Evolutionary conservation across 2,329 filamentous ascomycete genomes (phyloP).

Genomic region (Coniochaeta ligniaria): DNA sequence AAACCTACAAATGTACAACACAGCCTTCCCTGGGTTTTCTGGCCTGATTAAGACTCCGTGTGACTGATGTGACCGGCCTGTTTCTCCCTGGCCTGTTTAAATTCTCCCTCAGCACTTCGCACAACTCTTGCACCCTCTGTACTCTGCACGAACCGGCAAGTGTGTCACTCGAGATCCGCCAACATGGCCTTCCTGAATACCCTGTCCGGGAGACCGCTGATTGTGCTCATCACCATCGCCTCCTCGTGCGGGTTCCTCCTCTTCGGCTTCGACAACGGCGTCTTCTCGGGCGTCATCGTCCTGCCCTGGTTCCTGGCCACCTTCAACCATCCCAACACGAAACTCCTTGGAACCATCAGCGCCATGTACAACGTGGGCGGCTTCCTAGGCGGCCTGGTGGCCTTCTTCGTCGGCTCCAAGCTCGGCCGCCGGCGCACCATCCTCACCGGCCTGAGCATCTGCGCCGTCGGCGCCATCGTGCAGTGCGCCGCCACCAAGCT

Average conservation of each 20-base stretch:
- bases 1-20: not conserved
- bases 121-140: too few relatives aligned
- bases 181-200: not conserved
- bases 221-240: slow-evolving; percentile 3
- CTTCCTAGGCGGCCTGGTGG: slow-evolving; percentile 23
- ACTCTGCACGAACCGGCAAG: not conserved
- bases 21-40: not conserved
- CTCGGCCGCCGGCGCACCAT: slow-evolving; percentile 13
- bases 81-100: not conserved
- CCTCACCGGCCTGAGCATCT: slow-evolving; percentile 17
- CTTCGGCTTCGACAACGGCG: slow-evolving; percentile 40
- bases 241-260: slow-evolving; percentile 16
- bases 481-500: slow-evolving; percentile 24
- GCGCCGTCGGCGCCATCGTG: slow-evolving; percentile 18
- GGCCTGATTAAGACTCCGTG: not conserved
- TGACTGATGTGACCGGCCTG: not conserved
- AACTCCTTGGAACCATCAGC: slow-evolving; percentile 32
- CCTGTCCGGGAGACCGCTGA: slow-evolving; percentile 1
- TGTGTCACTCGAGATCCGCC: not conserved
- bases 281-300: slow-evolving; percentile 38
- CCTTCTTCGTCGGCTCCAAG: slow-evolving; percentile 13
- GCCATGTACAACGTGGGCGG: slow-evolving; percentile 30
- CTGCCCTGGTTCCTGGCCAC: slow-evolving; percentile 33
- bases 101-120: too few relatives aligned
- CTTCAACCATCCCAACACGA: slow-evolving; percentile 27